Evolutionary conservation across 2,329 filamentous ascomycete species (phyloP).

Genomic region (Paraconiothyrium sp.): DNA sequence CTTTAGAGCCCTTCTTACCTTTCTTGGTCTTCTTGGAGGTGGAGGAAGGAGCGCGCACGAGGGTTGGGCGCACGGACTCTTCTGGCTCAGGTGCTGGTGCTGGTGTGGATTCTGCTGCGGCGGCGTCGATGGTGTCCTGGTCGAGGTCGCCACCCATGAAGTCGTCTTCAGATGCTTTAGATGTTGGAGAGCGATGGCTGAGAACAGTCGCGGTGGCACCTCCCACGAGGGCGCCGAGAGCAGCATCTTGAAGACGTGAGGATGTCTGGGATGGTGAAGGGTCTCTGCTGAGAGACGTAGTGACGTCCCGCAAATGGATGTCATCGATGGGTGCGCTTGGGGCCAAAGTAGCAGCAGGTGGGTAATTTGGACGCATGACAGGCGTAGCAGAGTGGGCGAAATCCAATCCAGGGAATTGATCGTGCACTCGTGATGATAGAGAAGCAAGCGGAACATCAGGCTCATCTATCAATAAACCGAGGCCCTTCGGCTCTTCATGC

Average conservation of each 20-base stretch:
- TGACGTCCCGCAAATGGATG: constrained; percentile 30
- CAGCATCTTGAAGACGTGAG: constrained; percentile 38
- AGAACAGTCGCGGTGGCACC: constrained; percentile 33
- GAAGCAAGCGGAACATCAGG: constrained; percentile 28
- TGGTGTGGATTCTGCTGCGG: constrained; percentile 9
- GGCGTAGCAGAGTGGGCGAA: constrained; percentile 56
- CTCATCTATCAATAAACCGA: constrained; percentile 25
- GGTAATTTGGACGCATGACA: constrained; percentile 54
- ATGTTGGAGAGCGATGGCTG: constrained; percentile 28
- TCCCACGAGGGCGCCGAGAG: constrained; percentile 38
- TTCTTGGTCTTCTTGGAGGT: constrained; percentile 45
- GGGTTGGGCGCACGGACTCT: constrained; percentile 20
- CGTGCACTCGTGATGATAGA: constrained; percentile 60
- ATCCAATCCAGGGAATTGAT: constrained; percentile 69
- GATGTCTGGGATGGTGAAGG: constrained; percentile 33
- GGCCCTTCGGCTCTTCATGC: constrained; percentile 18
- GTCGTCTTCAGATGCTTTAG: constrained; percentile 26
- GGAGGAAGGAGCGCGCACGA: constrained; percentile 21
- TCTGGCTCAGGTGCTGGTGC: constrained; percentile 12
- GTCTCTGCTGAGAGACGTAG: constrained; percentile 22
- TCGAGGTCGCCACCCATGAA: constrained; percentile 38
- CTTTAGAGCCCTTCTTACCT: constrained; percentile 42
- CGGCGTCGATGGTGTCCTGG: constrained; percentile 30
- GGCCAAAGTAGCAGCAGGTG: constrained; percentile 46
- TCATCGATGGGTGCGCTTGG: constrained; percentile 38